Base-by-base conservation (phyloP, 2,329 filamentous ascomycete species). In the Trichophyton equinum region DNA sequence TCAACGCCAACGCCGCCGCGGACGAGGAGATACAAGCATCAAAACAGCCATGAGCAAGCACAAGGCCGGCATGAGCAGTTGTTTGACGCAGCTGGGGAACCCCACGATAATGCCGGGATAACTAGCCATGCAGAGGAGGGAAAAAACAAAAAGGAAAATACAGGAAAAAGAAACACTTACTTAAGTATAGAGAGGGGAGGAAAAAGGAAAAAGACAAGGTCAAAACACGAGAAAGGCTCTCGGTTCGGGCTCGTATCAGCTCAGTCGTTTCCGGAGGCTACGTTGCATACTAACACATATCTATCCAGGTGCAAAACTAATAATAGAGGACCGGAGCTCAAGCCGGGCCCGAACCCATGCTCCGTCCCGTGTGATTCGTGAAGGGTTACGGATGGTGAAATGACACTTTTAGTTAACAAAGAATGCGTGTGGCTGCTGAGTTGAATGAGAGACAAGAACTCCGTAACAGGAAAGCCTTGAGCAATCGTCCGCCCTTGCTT, bases 271-370 rank as follows among this genome's bases (percentile, higher is more conserved):
- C 33, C 33, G 9, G 33, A 38, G 11, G 27, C 8, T 22, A 49
- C 46, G 5, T 27, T 18, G 40, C n/a, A 44, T n/a, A 44, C 40
- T n/a, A 4, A n/a, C 13, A 8, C n/a, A 44, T 20, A 44, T 3
- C 3, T 44, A 44, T n/a, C 13, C 40, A 44, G 13, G 20, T 44
- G 11, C n/a, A 30, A 27, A 25, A 18, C 49, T 53, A 53, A 53
- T 53, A 53, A 53, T 53, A 53, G 49, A 53, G 49, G 13, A 53
- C 33, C 22, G 27, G 22, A 53, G 49, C 22, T 33, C 4, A 25
- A 30, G 38, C 20, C 57, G 57, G 57, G 38, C 57, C 38, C 40
- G 40, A 36, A 47, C 46, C 57, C 57, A 20, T 59, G 40, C 47
- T 59, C 40, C 40, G 57, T 25, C 40, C 57, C 40, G n/a, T 59